Conservation (phyloP, 352 stramenopile genomes). For the Phytophthora colocasiae region DNA sequence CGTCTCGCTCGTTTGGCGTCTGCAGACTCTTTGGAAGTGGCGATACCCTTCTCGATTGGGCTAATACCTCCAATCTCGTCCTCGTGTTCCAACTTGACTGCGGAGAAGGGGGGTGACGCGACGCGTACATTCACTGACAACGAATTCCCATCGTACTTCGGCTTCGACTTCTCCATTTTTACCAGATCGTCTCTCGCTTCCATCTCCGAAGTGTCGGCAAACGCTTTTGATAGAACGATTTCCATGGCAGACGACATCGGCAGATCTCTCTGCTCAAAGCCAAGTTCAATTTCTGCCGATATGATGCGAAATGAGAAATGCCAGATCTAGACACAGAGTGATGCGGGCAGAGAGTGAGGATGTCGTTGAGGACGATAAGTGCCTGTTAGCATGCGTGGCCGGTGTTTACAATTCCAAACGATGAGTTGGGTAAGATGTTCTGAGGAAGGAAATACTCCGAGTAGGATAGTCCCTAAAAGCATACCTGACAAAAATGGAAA, state of each 20-base stretch:
- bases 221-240: background rate
- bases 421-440: too few species aligned
- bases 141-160: background rate
- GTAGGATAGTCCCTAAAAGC: too few species aligned
- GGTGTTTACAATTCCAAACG: too few species aligned
- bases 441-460: too few species aligned
- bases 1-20: conserved; percentile 42
- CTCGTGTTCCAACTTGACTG: conserved; percentile 17
- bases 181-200: conserved; percentile 10
- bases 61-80: conserved; percentile 11
- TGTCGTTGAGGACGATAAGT: background rate
- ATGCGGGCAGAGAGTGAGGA: background rate
- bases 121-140: background rate
- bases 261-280: background rate
- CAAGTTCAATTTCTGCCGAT: background rate
- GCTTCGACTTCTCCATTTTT: conserved; percentile 8
- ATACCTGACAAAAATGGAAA: too few species aligned
- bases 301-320: conserved; percentile 1
- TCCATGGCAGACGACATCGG: conserved; percentile 12
- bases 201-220: conserved; percentile 3
- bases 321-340: background rate
- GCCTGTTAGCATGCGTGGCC: too few species aligned
- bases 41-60: conserved; percentile 10
- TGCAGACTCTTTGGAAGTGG: conserved; percentile 8
- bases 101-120: background rate